A percentile compares a stretch with the other conserved stretches of the same genome.
phyloP scores from a whole-genome alignment of 78 protist genomes.

The Dictyostelium citrinum region DNA sequence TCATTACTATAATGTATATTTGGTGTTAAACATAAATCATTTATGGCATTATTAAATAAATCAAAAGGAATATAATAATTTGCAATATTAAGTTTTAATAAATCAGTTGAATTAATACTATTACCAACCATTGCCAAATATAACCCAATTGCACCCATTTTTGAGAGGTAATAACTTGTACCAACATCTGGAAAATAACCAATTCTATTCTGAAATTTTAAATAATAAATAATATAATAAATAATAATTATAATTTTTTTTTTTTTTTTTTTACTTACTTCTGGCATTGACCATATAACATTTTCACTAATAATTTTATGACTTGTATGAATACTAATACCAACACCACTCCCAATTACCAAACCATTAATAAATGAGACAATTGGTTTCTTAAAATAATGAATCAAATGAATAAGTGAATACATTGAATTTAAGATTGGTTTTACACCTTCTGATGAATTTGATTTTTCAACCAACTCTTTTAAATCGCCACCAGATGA shows the following conservation, averaged over 20 bases:
- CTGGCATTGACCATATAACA: constrained; percentile 63
- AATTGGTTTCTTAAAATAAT: constrained; percentile 28
- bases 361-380: constrained; percentile 53
- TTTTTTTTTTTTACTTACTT: background rate
- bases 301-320: constrained; percentile 29
- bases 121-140: constrained; percentile 26
- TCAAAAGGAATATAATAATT: background rate
- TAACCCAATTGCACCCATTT: constrained; percentile 27
- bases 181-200: constrained; percentile 64
- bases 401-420: constrained; percentile 9
- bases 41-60: background rate
- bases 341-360: constrained; percentile 76
- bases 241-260: no score
- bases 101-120: background rate
- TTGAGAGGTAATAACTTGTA: background rate
- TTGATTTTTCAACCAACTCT: background rate
- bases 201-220: background rate
- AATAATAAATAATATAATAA: no score
- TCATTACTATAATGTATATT: background rate
- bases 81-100: background rate
- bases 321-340: constrained; percentile 4
- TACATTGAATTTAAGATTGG: background rate
- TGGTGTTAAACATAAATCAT: background rate
- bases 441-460: background rate
- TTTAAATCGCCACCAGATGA: constrained; percentile 55